Conservation (phyloP, 495 filamentous ascomycete genomes). For the Physcia stellaris region DNA sequence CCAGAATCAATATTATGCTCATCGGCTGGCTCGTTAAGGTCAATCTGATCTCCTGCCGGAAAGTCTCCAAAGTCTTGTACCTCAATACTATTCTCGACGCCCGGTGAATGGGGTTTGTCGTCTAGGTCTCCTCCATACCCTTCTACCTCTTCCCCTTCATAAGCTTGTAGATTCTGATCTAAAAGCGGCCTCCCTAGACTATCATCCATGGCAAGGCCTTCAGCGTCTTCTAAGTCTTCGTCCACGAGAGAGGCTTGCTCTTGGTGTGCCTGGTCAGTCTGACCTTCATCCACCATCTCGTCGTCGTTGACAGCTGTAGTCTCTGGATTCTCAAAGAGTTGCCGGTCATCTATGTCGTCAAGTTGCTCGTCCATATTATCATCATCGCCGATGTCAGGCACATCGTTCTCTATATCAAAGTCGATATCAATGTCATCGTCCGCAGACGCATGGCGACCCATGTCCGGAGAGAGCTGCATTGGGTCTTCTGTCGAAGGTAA, state of each 20-base stretch:
- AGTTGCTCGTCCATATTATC: slow-evolving; percentile 47
- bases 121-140: too few species aligned
- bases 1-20: too few species aligned
- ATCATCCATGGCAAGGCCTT: too few species aligned
- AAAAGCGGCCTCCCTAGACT: too few species aligned
- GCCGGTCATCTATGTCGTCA: slow-evolving; percentile 22
- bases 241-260: neutral
- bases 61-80: too few species aligned
- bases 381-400: slow-evolving; percentile 37
- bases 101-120: too few species aligned
- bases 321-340: slow-evolving; percentile 15
- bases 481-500: slow-evolving; percentile 28
- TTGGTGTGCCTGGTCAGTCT: neutral
- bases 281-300: slow-evolving; percentile 35
- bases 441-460: slow-evolving; percentile 16
- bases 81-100: too few species aligned
- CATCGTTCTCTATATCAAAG: slow-evolving; percentile 48
- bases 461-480: slow-evolving; percentile 40
- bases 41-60: too few species aligned
- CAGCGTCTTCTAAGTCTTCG: neutral
- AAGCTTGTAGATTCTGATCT: too few species aligned
- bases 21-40: too few species aligned
- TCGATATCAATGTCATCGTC: slow-evolving; percentile 66
- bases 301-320: slow-evolving; percentile 27
- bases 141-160: too few species aligned